Conservation (phyloP, 352 stramenopile genomes). For the Peronospora destructor region DNA sequence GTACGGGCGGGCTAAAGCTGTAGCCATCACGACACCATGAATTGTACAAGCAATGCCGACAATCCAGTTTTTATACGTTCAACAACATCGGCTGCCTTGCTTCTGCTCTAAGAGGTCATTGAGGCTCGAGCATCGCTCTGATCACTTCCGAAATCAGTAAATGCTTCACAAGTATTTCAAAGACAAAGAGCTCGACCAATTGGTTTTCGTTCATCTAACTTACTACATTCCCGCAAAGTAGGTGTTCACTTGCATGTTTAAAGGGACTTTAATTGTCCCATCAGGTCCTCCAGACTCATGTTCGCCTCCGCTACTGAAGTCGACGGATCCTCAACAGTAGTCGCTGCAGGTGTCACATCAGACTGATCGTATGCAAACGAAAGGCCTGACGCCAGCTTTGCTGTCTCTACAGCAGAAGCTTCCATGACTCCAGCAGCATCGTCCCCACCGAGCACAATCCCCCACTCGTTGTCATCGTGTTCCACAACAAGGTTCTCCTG, state of each 20-base stretch:
- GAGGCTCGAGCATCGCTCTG: too few relatives aligned
- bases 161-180: slow-evolving; percentile 11
- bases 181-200: too few relatives aligned
- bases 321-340: slow-evolving; percentile 18
- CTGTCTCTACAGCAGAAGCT: slow-evolving; percentile 6
- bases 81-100: too few relatives aligned
- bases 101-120: too few relatives aligned
- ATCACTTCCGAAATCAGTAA: too few relatives aligned
- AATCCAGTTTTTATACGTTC: too few relatives aligned
- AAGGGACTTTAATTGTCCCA: slow-evolving; percentile 71
- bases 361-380: slow-evolving; percentile 58
- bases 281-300: slow-evolving; percentile 71
- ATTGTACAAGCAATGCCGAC: too few relatives aligned
- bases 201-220: slow-evolving; percentile 12
- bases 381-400: slow-evolving; percentile 39
- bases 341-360: neutral
- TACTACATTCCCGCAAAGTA: neutral
- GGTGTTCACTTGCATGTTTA: slow-evolving; percentile 19
- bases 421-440: slow-evolving; percentile 5
- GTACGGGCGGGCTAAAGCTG: too few relatives aligned
- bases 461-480: slow-evolving; percentile 84
- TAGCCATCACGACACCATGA: too few relatives aligned
- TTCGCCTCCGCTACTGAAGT: slow-evolving; percentile 26
- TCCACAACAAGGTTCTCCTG: slow-evolving; percentile 39
- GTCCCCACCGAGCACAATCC: slow-evolving; percentile 62